Base-by-base conservation (phyloP, 139 green algal species). In the Pseudopediastrum boryanum region DNA sequence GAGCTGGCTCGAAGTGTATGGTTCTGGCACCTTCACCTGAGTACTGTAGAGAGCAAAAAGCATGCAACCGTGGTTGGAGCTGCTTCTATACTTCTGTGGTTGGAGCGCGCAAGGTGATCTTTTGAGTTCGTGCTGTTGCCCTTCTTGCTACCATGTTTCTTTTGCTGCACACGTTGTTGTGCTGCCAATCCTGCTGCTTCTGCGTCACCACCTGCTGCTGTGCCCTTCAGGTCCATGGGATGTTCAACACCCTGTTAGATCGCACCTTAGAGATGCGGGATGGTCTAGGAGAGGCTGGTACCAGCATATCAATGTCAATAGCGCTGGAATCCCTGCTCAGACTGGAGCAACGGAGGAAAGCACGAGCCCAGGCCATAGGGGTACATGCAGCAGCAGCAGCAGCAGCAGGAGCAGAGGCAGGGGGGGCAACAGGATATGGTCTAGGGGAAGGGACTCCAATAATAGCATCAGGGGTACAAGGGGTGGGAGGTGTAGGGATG, bases 181-280 rank as follows among this genome's bases (percentile, higher is more conserved):
- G n/a, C n/a, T n/a, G n/a, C n/a, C n/a, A n/a, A n/a, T n/a, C n/a
- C n/a, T n/a, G n/a, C n/a, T n/a, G n/a, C n/a, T n/a, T n/a, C n/a
- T n/a, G n/a, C n/a, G n/a, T n/a, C n/a, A n/a, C n/a, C n/a, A n/a
- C n/a, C n/a, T n/a, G n/a, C n/a, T n/a, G n/a, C n/a, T n/a, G n/a
- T n/a, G n/a, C n/a, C 58, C 2, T 1, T 54, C 64, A 91, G 84
- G 82, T 92, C 23, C 80, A 89, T 33, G 39, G 64, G 61, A 51
- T 83, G 23, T 93, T 92, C 88, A 98, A 98, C 83, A 44, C 80
- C 42, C 39, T 97, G 83, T 83, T 98, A 68, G 92, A 96, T 41
- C 68, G 75, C 7, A 80, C 80, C 12, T 75, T 81, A 63, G 33
- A 71, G 13, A 67, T 86, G 27, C 82, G 88, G 0, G 85, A 93